Evolutionary conservation across 371 early-diverging fungal genomes (phyloP).

Genomic region (Apophysomyces ossiformis): DNA sequence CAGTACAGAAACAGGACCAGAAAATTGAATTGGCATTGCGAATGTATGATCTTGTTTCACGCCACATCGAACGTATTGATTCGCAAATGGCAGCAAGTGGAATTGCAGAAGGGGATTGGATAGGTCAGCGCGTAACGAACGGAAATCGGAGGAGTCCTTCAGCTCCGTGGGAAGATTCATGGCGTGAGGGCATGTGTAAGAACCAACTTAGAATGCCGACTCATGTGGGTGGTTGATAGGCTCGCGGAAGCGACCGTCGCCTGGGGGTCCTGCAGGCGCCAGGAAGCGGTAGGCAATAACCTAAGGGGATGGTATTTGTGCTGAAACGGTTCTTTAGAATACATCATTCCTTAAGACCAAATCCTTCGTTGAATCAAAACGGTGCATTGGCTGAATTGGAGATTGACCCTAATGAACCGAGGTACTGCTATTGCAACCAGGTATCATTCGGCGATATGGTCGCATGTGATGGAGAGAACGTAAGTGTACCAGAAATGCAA

Average conservation of each 20-base stretch:
- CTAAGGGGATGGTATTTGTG: too few species aligned
- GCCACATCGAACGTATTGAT: constrained; percentile 42
- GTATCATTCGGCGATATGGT: constrained; percentile 96
- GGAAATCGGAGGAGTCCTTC: constrained; percentile 4
- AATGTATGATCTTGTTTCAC: constrained; percentile 43
- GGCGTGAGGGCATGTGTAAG: constrained; percentile 10
- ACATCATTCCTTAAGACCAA: constrained; percentile 33
- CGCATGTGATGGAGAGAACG: constrained; percentile 87
- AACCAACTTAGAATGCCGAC: constrained; percentile 11
- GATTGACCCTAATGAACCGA: constrained; percentile 90
- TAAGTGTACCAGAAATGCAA: constrained; percentile 34
- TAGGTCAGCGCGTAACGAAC: constrained; percentile 7
- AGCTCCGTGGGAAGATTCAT: constrained; percentile 3
- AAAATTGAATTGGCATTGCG: constrained; percentile 40
- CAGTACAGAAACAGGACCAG: constrained; percentile 42
- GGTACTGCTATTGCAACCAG: constrained; percentile 89
- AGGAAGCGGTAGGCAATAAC: constrained; percentile 10
- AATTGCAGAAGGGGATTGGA: constrained; percentile 31
- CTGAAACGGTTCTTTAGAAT: constrained; percentile 19
- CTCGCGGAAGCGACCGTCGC: constrained; percentile 18
- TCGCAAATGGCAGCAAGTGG: constrained; percentile 35
- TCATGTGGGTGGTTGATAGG: constrained; percentile 4
- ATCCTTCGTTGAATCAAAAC: constrained; percentile 14
- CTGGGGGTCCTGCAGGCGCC: constrained; percentile 9
- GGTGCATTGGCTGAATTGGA: constrained; percentile 55